phyloP scores from a whole-genome alignment of 1,284 basidiomycete genomes.

The Ceratobasidium sp. region DNA sequence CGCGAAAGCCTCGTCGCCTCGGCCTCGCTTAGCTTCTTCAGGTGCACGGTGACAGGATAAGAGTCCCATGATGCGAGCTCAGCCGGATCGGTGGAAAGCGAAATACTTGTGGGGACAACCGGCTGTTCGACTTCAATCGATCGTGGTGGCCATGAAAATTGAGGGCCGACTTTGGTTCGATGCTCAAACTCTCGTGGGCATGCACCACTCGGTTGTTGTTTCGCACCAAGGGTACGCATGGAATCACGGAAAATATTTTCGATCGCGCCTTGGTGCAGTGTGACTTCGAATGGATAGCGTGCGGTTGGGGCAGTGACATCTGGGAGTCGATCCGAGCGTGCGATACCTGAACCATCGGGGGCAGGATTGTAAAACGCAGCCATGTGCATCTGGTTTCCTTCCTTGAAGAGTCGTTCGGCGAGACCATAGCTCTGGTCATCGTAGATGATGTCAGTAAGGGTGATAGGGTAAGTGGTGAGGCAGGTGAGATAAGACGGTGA shows the following conservation, averaged over 20 bases:
- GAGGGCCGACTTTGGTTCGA: constrained; percentile 14
- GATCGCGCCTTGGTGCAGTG: constrained; percentile 82
- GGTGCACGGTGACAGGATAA: constrained; percentile 70
- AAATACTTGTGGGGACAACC: constrained; percentile 68
- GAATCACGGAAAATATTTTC: constrained; percentile 78
- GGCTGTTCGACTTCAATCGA: constrained; percentile 70
- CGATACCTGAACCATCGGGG: constrained; percentile 68
- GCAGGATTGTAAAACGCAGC: constrained; percentile 80
- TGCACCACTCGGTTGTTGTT: constrained; percentile 22
- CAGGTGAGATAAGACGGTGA: constrained; percentile 21
- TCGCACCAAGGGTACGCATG: constrained; percentile 64
- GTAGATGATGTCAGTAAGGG: constrained; percentile 26
- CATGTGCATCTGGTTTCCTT: constrained; percentile 78
- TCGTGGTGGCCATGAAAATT: constrained; percentile 39
- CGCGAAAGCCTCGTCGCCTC: constrained; percentile 34
- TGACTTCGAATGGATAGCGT: constrained; percentile 78
- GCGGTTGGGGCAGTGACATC: constrained; percentile 72
- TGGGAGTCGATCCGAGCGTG: constrained; percentile 73
- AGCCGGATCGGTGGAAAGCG: constrained; percentile 62
- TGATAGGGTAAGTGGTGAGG: neutral
- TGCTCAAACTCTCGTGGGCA: constrained; percentile 43
- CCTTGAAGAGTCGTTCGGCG: constrained; percentile 71
- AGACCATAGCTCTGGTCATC: constrained; percentile 77
- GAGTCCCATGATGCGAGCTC: constrained; percentile 63
- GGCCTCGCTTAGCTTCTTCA: constrained; percentile 43